Evolutionary conservation across 345 rosid genomes (phyloP), one percentile per base, ranked within the genome.

Genomic region (Raphanus raphanistrum): DNA sequence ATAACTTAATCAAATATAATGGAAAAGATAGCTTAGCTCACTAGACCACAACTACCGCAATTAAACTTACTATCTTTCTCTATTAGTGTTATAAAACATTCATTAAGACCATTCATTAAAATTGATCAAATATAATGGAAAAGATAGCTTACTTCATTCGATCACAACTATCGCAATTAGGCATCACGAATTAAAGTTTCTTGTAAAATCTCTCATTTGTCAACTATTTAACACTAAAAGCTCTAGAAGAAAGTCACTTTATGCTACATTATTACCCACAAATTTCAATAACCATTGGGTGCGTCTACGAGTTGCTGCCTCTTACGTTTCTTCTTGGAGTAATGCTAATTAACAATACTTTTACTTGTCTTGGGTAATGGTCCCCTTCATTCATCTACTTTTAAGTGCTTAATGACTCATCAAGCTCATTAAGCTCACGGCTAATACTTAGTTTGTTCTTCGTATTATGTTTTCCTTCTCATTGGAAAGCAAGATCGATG

Each of bases 21-120:
- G 55, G 55, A 50, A 50, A 50, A n/a, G 55, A 50, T 50, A 50
- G 55, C 55, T 50, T 50, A 50, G 55, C 55, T 50, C 55, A 50
- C n/a, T 13, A 16, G 54, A 48, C 16, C 54, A 13, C 15, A 43
- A 43, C 15, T 12, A 43, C 12, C 50, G n/a, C 54, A 48, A 48
- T 48, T 48, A 48, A 13, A n/a, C 54, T 48, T 13, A 48, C 54
- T 12, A 48, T n/a, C 50, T 48, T 48, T 48, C 54, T n/a, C 54
- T 13, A 48, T 48, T 48, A 13, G 15, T 48, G 13, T 13, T 48
- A 48, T 48, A 13, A 48, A 48, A 48, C 6, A 48, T 1, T 48
- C 54, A 48, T 13, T 48, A 48, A 48, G 21, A 21, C 21, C 21
- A 21, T 21, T n/a, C n/a, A n/a, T n/a, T n/a, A n/a, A n/a, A n/a